Conservation (phyloP, 148 eudicot species). For the Euryodendron excelsum region DNA sequence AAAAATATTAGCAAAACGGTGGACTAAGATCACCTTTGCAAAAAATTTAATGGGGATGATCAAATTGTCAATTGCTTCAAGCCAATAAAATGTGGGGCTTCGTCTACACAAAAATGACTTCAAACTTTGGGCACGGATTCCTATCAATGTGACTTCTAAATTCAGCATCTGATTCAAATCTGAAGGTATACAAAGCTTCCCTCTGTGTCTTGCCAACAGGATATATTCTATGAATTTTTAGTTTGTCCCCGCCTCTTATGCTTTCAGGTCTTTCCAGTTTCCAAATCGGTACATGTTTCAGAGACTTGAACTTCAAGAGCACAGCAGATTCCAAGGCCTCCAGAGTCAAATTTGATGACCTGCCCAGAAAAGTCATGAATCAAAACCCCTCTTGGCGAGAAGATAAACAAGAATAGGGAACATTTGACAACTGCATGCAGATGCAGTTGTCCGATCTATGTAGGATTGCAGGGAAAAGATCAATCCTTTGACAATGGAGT, state of each 20-base stretch:
- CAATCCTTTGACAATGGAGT: not conserved
- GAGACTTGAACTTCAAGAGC: constrained; percentile 47
- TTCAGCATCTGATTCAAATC: constrained; percentile 50
- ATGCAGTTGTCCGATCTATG: not conserved
- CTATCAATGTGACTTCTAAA: constrained; percentile 51
- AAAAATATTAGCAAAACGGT: no score
- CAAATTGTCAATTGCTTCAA: no score
- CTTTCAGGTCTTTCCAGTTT: constrained; percentile 81
- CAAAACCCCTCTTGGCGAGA: not conserved
- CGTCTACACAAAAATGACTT: constrained; percentile 73
- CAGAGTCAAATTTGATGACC: constrained; percentile 65
- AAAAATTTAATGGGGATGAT: no score
- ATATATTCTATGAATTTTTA: constrained; percentile 67
- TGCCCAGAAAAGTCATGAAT: constrained; percentile 26
- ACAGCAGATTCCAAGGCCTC: constrained; percentile 65
- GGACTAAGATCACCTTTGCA: no score
- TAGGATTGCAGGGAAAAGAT: not conserved
- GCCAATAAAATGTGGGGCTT: no score
- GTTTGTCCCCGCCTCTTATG: constrained; percentile 59
- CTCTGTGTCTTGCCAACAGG: constrained; percentile 87
- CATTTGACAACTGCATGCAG: not conserved
- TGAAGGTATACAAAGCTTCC: constrained; percentile 76
- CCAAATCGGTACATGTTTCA: constrained; percentile 83
- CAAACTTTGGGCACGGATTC: constrained; percentile 78
- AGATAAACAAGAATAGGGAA: not conserved